These are phyloP conservation scores for Cylindricascospora bacillispora DNA, from an alignment of 1,139 yeast species.

Conservation along the genomic window DNA sequence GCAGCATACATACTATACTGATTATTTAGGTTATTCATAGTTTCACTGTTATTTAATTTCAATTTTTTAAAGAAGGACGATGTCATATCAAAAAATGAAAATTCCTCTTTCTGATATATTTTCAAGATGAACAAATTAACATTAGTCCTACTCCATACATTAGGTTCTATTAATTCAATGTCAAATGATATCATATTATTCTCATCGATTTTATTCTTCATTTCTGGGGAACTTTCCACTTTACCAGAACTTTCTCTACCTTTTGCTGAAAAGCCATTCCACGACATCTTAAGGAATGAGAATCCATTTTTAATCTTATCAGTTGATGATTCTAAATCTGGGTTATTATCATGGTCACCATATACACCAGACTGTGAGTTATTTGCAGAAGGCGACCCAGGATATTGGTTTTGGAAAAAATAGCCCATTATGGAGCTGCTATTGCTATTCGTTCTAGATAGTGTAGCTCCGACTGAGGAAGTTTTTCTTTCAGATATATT, in stretches of 20 bases:
- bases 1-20: not conserved
- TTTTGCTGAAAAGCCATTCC: conserved; percentile 25
- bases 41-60: conserved; percentile 14
- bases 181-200: conserved; percentile 7
- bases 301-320: conserved; percentile 4
- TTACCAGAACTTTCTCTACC: too few species aligned
- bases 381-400: not conserved
- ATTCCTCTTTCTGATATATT: conserved; percentile 24
- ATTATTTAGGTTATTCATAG: conserved; percentile 5
- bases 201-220: conserved; percentile 5
- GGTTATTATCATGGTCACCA: not conserved
- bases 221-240: conserved; percentile 1
- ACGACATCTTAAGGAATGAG: conserved; percentile 21
- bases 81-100: conserved; percentile 25
- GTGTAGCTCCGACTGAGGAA: too few species aligned
- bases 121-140: conserved; percentile 50
- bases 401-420: conserved; percentile 6
- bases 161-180: conserved; percentile 16
- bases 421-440: conserved; percentile 16
- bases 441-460: conserved; percentile 22
- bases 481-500: too few species aligned
- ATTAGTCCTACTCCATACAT: conserved; percentile 54
- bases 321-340: conserved; percentile 4
- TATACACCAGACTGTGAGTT: not conserved
- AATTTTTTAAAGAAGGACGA: conserved; percentile 23